Percentiles rank a stretch among this genome's conserved stretches.
Evolutionary conservation across 2,329 filamentous ascomycete species (phyloP).

Genomic region (Diaporthe vexans): DNA sequence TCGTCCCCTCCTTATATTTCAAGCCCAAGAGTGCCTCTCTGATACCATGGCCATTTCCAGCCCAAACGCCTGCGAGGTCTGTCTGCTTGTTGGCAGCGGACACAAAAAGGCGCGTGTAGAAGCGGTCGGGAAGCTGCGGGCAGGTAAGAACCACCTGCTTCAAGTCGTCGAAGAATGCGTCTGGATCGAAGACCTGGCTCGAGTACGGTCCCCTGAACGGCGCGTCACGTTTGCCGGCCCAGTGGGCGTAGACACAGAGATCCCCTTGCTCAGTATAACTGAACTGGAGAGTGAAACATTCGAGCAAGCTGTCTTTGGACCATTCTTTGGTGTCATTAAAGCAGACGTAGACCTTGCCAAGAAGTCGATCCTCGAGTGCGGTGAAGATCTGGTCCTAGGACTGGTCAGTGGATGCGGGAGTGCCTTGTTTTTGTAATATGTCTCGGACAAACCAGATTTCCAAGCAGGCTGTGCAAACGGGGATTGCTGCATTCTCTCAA

Average conservation of each 20-base stretch:
- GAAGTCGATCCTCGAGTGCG: slow-evolving; percentile 16
- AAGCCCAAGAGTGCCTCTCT: slow-evolving; percentile 4
- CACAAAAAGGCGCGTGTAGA: slow-evolving; percentile 27
- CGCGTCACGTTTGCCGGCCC: not conserved
- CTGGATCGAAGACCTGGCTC: too few species aligned
- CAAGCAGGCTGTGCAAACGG: slow-evolving; percentile 18
- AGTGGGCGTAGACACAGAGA: slow-evolving; percentile 20
- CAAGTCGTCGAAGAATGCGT: not conserved
- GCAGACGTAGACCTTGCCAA: slow-evolving; percentile 33
- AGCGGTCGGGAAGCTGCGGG: slow-evolving; percentile 24
- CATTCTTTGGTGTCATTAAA: slow-evolving; percentile 28
- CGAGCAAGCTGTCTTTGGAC: slow-evolving; percentile 17
- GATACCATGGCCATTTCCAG: not conserved
- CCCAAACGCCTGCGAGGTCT: not conserved
- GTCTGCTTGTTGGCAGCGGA: slow-evolving; percentile 13
- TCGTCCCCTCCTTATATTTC: not conserved
- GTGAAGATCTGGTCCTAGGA: slow-evolving; percentile 11
- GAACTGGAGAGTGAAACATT: slow-evolving; percentile 37
- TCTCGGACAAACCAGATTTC: slow-evolving; percentile 11
- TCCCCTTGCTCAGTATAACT: slow-evolving; percentile 14
- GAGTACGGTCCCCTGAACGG: not conserved
- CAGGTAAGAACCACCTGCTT: slow-evolving; percentile 13
- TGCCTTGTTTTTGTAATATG: too few species aligned
- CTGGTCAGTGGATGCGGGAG: too few species aligned
- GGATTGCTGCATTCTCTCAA: not conserved